Evolutionary conservation across 1,284 basidiomycete species (phyloP), one percentile per base, ranked within the genome.

Genomic region (Ustilago bromivora): DNA sequence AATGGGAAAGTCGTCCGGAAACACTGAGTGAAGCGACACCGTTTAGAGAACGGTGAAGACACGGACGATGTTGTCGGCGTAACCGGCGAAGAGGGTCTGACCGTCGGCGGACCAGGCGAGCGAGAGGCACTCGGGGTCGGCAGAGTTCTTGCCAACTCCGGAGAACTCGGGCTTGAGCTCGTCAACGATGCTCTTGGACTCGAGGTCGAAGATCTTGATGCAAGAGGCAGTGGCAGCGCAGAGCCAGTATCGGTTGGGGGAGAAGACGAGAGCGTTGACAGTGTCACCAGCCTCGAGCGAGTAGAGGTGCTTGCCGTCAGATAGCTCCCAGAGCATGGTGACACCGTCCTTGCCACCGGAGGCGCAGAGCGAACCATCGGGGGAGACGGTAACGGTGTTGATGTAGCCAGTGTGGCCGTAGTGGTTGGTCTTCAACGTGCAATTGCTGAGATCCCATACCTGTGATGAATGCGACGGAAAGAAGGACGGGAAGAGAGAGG

Each of bases 341-440:
- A 99, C 96, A 60, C 84, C 82, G 80, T 99, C 97, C 90, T 98
- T 98, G 86, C 97, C 97, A 87, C 97, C 97, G 56, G 97, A 99
- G 62, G 97, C 97, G 86, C 96, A 96, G 85, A 99, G 92, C 57
- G 97, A 99, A 80, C 97, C 97, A 87, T 99, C 97, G 76, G 97
- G 97, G 52, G 97, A 99, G 79, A 99, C 95, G 76, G 97, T 96
- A 86, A 99, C 89, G 82, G 96, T 96, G 91, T 97, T 98, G 89
- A 99, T 95, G 91, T 98, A 99, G 82, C 97, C 97, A 62, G 94
- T 97, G 91, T 99, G 97, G 83, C 97, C 97, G 88, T 93, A 95
- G 91, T 99, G 97, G 92, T 98, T 98, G 88, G 96, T 98, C 91
- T 96, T 96, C 87, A 99, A 92, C 90, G 98, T 98, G 93, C 97